phyloP scores from a whole-genome alignment of 768 basidiomycete species.

The Ramaria sp. region DNA sequence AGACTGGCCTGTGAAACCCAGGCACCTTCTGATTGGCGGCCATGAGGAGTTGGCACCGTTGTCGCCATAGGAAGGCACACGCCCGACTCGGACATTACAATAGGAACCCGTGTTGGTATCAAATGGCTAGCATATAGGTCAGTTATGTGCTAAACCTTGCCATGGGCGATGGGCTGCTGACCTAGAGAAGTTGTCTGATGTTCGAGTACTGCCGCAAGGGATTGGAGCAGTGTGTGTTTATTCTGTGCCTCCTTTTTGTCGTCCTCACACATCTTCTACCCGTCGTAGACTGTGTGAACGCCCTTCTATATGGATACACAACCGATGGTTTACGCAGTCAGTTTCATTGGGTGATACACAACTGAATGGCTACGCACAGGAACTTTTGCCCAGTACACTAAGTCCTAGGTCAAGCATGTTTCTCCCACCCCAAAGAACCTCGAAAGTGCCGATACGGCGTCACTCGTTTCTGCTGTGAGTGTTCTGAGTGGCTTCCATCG shows the following conservation, averaged over 20 bases:
- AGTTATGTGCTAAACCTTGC: background rate
- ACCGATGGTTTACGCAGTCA: slow-evolving; percentile 72
- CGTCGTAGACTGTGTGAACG: slow-evolving; percentile 44
- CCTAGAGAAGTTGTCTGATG: slow-evolving; percentile 41
- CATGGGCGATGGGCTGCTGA: background rate
- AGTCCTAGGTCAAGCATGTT: slow-evolving; percentile 60
- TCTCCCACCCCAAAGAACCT: slow-evolving; percentile 70
- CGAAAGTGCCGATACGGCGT: slow-evolving; percentile 56
- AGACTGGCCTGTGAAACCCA: slow-evolving; percentile 73
- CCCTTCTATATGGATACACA: slow-evolving; percentile 56
- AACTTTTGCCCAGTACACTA: slow-evolving; percentile 14
- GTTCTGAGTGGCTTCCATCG: background rate
- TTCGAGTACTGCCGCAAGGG: slow-evolving; percentile 73
- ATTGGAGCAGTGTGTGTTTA: slow-evolving; percentile 55
- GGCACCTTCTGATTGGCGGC: slow-evolving; percentile 63
- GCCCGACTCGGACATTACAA: slow-evolving; percentile 43
- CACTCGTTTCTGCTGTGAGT: slow-evolving; percentile 67
- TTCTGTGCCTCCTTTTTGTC: background rate
- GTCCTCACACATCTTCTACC: background rate
- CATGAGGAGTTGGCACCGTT: slow-evolving; percentile 79
- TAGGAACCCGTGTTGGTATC: slow-evolving; percentile 76
- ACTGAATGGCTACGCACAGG: slow-evolving; percentile 12
- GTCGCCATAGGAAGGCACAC: slow-evolving; percentile 72
- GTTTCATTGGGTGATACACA: slow-evolving; percentile 22
- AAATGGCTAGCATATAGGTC: slow-evolving; percentile 62